Base-by-base conservation (phyloP, 2,329 filamentous ascomycete genomes). In the Neonectria coccinea region DNA sequence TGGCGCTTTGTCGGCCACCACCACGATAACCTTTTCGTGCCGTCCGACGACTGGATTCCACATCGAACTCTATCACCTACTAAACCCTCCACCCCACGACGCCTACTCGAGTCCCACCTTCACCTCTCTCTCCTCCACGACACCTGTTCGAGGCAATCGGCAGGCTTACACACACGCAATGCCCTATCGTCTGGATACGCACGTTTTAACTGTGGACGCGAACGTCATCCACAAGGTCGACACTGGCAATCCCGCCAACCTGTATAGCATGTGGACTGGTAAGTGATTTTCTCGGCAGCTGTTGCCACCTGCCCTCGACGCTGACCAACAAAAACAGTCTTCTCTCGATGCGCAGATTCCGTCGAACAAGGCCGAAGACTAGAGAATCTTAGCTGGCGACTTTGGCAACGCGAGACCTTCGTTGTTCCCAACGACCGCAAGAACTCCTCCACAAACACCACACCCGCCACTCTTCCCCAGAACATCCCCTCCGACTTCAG, bases 251-350 rank as follows among this genome's bases (percentile, higher is more conserved):
- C 91, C 93, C 29, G 93, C 97, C 81, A 97, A 94, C 77, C 88
- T 98, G 56, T 97, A 96, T 82, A 94, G 92, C 84, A 97, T 98
- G 88, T 97, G 94, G 94, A 95, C 93, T 79, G 93, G 94, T 97
- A 82, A 87, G 92, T 86, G 25, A 29, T 56, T 53, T 41, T 31
- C 50, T 27, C 10, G 16, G 41, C 56, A 58, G 22, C 47, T 50
- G 14, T 44, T 64, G 42, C 57, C 50, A 59, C 54, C 25, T 62
- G 52, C 47, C 45, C 58, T 64, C 58, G 56, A 71, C 67, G 70
- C 79, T 82, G 72, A 83, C 77, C 62, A 65, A 59, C 20, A 20
- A 11, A 25, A 33, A 20, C 76, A 96, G 94, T 98, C 65, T 97
- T 98, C 78, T 95, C 94, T 56, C 93, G 94, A 81, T 97, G 95